phyloP scores from a whole-genome alignment of 2,329 filamentous ascomycete genomes.

The Fusarium xyrophilum region DNA sequence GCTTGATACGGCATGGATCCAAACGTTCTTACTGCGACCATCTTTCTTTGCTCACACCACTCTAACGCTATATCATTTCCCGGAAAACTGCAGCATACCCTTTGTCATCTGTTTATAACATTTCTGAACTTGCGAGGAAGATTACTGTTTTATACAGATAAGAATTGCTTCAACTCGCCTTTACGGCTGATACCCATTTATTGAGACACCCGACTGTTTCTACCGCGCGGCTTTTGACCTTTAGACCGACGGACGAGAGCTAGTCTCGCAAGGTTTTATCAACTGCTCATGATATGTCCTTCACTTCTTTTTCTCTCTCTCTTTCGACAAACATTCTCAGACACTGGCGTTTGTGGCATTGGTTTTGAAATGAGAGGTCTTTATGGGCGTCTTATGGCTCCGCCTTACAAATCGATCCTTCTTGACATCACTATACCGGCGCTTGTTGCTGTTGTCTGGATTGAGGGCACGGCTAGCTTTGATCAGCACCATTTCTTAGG shows the following conservation, averaged over 20 bases:
- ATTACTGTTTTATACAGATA: conserved; percentile 11
- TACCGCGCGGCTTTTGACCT: conserved; percentile 17
- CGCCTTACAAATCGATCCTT: conserved; percentile 5
- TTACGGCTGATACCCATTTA: conserved; percentile 34
- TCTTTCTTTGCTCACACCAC: conserved; percentile 32
- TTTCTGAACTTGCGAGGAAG: conserved; percentile 30
- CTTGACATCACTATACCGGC: conserved; percentile 11
- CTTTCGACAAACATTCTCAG: conserved; percentile 23
- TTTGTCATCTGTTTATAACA: conserved; percentile 38
- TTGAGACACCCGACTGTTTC: conserved; percentile 19
- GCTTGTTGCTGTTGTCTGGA: conserved; percentile 11
- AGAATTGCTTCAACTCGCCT: conserved; percentile 15
- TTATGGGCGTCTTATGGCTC: conserved; percentile 13
- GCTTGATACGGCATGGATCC: conserved; percentile 28
- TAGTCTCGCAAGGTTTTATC: conserved; percentile 20
- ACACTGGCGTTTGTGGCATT: conserved; percentile 33
- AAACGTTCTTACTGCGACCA: conserved; percentile 26
- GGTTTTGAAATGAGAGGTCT: conserved; percentile 29
- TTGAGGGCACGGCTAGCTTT: conserved; percentile 4
- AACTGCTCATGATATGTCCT: conserved; percentile 26
- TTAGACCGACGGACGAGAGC: conserved; percentile 18
- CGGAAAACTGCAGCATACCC: conserved; percentile 49
- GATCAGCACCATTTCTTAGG: not conserved
- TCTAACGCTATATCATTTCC: conserved; percentile 37
- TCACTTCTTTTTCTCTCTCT: conserved; percentile 14